Evolutionary conservation across 192 early-diverging fungal species (phyloP).

Genomic region (Coemansia aciculifera): DNA sequence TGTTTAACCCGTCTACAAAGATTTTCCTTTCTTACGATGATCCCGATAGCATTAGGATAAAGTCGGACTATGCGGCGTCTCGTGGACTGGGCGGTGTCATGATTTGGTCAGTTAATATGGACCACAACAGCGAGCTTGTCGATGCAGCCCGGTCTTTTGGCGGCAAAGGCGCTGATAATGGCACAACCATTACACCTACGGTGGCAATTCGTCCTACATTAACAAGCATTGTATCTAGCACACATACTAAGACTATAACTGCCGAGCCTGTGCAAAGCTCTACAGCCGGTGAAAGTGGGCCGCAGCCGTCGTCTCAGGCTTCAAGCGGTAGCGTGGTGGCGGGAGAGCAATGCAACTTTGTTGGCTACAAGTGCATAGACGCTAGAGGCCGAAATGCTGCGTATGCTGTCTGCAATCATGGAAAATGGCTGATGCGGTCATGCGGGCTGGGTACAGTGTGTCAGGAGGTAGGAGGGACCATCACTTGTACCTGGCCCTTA

Average conservation of each 20-base stretch:
- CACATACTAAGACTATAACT: not conserved
- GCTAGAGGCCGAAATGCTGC: slow-evolving; percentile 25
- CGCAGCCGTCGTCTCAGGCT: not conserved
- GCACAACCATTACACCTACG: not conserved
- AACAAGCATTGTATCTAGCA: not conserved
- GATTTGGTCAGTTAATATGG: slow-evolving; percentile 58
- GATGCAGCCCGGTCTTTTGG: slow-evolving; percentile 29
- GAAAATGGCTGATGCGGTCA: slow-evolving; percentile 18
- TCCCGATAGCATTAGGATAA: slow-evolving; percentile 56
- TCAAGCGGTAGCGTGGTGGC: not conserved
- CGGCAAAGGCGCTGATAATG: not conserved
- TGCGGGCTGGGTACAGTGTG: slow-evolving; percentile 30
- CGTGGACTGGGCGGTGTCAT: slow-evolving; percentile 61
- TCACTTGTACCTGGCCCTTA: slow-evolving; percentile 22
- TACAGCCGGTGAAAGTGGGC: not conserved
- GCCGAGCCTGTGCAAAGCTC: not conserved
- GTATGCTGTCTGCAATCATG: slow-evolving; percentile 22
- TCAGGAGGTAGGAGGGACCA: slow-evolving; percentile 1
- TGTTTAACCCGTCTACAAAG: slow-evolving; percentile 62
- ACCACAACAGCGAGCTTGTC: slow-evolving; percentile 61
- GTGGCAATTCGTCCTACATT: not conserved
- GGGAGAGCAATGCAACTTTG: slow-evolving; percentile 13
- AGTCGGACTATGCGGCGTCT: slow-evolving; percentile 58
- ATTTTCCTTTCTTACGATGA: slow-evolving; percentile 70
- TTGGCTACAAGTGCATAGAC: slow-evolving; percentile 28